These are phyloP conservation scores for Fraxinus excelsior DNA, from an alignment of 257 asterid genomes.

Conservation along the genomic window DNA sequence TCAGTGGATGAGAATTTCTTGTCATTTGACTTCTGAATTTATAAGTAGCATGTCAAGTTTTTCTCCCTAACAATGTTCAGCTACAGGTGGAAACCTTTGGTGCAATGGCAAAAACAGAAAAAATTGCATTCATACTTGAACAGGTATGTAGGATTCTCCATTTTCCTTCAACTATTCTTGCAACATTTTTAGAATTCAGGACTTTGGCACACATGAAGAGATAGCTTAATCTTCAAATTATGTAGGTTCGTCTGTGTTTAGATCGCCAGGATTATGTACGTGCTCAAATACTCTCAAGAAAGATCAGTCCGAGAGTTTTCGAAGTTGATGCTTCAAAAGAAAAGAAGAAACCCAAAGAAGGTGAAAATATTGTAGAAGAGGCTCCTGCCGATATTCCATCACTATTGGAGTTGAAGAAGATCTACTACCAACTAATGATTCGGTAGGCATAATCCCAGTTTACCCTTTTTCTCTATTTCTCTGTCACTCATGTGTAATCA, in stretches of 20 bases:
- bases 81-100: slow-evolving; percentile 95
- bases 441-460: slow-evolving; percentile 26
- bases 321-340: slow-evolving; percentile 86
- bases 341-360: slow-evolving; percentile 88
- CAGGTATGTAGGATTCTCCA: slow-evolving; percentile 56
- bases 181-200: not conserved
- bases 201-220: slow-evolving; percentile 15
- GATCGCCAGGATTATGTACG: slow-evolving; percentile 94
- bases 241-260: slow-evolving; percentile 89
- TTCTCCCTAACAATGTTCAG: slow-evolving; percentile 15
- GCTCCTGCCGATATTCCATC: slow-evolving; percentile 95
- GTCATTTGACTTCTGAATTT: not conserved
- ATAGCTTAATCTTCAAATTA: slow-evolving; percentile 16
- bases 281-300: slow-evolving; percentile 95
- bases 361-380: slow-evolving; percentile 82
- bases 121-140: slow-evolving; percentile 93
- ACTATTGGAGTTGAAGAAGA: slow-evolving; percentile 33
- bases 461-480: slow-evolving; percentile 2
- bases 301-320: slow-evolving; percentile 90
- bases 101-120: slow-evolving; percentile 98
- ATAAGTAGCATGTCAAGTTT: not conserved
- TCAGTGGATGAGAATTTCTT: slow-evolving; percentile 36
- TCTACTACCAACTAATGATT: slow-evolving; percentile 29
- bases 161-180: slow-evolving; percentile 20
- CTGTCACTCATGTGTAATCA: not conserved